A percentile compares a stretch with the other conserved stretches of the same genome.
These are phyloP conservation scores for Xylaria sp. DNA, from an alignment of 2,329 filamentous ascomycete species.

Conservation along the genomic window DNA sequence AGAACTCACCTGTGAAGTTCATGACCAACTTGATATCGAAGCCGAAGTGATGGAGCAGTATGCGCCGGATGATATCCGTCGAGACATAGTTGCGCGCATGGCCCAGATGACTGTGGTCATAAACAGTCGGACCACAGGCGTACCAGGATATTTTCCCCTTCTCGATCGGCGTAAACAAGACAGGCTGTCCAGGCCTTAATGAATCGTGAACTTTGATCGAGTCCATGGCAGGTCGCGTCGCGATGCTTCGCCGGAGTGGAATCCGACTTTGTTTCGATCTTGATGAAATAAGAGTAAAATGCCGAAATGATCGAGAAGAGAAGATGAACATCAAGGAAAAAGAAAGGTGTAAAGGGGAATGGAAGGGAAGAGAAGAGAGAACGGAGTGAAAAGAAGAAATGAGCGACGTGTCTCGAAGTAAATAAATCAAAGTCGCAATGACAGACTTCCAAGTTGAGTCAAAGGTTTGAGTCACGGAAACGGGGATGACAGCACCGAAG, in stretches of 20 bases:
- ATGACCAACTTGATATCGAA: slow-evolving; percentile 89
- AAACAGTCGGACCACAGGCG: slow-evolving; percentile 86
- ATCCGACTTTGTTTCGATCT: slow-evolving; percentile 42
- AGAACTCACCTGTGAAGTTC: slow-evolving; percentile 74
- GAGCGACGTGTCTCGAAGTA: slow-evolving; percentile 29
- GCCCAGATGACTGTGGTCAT: slow-evolving; percentile 79
- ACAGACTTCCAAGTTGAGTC: slow-evolving; percentile 28
- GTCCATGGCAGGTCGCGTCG: slow-evolving; percentile 58
- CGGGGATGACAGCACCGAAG: slow-evolving; percentile 14
- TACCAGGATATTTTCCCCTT: slow-evolving; percentile 83
- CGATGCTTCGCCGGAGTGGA: slow-evolving; percentile 49
- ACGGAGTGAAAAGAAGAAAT: slow-evolving; percentile 2
- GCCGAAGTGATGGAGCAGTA: slow-evolving; percentile 84
- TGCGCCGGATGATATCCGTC: slow-evolving; percentile 86
- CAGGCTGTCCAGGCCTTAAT: slow-evolving; percentile 76
- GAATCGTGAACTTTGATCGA: slow-evolving; percentile 83
- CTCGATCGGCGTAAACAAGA: slow-evolving; percentile 79
- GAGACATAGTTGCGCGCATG: slow-evolving; percentile 92
- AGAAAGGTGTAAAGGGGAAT: neutral
- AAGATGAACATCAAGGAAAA: slow-evolving; percentile 35
- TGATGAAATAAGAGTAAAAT: slow-evolving; percentile 46
- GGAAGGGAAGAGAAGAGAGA: slow-evolving; percentile 3
- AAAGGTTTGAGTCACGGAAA: neutral
- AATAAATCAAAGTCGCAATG: slow-evolving; percentile 18
- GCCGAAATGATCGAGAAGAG: slow-evolving; percentile 37